Base-by-base conservation (phyloP, 169 alveolate genomes). In the Babesia sp. region DNA sequence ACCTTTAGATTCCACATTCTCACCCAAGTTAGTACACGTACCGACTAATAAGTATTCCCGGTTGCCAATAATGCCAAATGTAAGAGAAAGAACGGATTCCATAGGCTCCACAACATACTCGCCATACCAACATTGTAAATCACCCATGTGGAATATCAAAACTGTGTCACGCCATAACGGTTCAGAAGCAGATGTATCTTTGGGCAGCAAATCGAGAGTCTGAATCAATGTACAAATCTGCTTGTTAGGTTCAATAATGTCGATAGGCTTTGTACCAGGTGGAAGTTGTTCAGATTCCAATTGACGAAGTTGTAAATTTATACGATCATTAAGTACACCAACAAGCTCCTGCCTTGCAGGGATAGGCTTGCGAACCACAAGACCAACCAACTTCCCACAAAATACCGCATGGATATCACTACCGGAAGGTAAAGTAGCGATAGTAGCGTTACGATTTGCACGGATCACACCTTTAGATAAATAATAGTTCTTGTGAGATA, bases 11-110 rank as follows among this genome's bases (percentile, higher is more conserved):
- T 80, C 88, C 11, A 80, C 72, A 28, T 71, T 58, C 59, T 80
- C 88, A 31, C 88, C 88, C 28, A 80, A 64, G 61, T 64, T 71
- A 2, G 83, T 69, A 42, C 78, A 55, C 26, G 88, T 80, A 29
- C 88, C 88, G 0, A 71, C 56, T 20, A 80, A 42, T 33, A 80
- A 78, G 61, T 57, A 57, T 34, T 80, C 88, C 45, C 58, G 26
- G 34, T 61, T 58, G 42, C 76, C 75, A n/a, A 80, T 61, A 3
- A 69, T 64, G 24, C 88, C 88, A 22, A 80, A 80, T 16, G 80
- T 51, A 55, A 80, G 3, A 9, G 88, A 80, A 28, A 80, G 46
- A 14, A 80, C 79, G 26, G 59, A 29, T 41, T 69, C 83, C 58
- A 71, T 58, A 6, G 84, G 74, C 29, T 69, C 84, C 33, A 71